Evolutionary conservation across 1,139 yeast species (phyloP).

Genomic region (Candida anutae): DNA sequence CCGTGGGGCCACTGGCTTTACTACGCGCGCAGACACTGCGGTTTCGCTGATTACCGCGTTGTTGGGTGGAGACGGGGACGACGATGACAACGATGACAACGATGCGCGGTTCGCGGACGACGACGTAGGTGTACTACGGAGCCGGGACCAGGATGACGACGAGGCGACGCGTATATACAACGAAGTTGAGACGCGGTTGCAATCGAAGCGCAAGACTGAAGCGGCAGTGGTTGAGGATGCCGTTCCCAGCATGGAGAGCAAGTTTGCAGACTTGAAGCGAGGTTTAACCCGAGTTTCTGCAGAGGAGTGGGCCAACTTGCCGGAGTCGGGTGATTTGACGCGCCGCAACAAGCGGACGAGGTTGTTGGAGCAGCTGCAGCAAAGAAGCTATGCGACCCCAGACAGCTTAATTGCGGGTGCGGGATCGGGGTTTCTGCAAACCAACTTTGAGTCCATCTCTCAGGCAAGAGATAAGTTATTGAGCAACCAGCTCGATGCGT

Average conservation of each 20-base stretch:
- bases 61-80: conserved; percentile 19
- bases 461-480: conserved; percentile 47
- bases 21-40: conserved; percentile 76
- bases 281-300: conserved; percentile 51
- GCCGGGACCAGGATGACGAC: conserved; percentile 43
- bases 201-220: conserved; percentile 12
- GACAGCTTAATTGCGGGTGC: conserved; percentile 49
- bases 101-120: conserved; percentile 4
- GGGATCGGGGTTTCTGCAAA: conserved; percentile 10
- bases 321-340: conserved; percentile 88
- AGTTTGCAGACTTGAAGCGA: conserved; percentile 49
- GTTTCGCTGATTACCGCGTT: conserved; percentile 30
- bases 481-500: conserved; percentile 36
- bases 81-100: conserved; percentile 14
- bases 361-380: conserved; percentile 52
- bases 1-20: conserved; percentile 91
- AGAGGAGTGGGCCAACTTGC: conserved; percentile 75
- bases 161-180: conserved; percentile 73
- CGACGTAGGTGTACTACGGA: conserved; percentile 1
- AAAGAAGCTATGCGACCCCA: conserved; percentile 77
- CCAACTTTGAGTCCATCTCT: conserved; percentile 44
- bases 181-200: conserved; percentile 53
- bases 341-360: conserved; percentile 68
- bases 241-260: conserved; percentile 14
- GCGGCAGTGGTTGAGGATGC: conserved; percentile 16